phyloP scores from a whole-genome alignment of 345 rosid genomes.

The Melaleuca alternifolia region DNA sequence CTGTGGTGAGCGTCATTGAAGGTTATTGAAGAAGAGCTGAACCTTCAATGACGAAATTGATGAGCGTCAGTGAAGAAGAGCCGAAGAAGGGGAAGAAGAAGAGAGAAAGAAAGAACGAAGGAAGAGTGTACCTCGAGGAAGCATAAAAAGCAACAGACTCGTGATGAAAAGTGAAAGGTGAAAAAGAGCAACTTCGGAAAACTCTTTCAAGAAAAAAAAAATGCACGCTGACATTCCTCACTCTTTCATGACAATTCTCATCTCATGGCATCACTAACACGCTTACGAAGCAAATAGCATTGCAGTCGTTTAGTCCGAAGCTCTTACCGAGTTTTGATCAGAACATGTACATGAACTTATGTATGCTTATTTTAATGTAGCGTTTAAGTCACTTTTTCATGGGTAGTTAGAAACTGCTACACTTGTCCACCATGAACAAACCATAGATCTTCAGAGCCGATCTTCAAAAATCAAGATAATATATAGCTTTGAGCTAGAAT shows the following conservation, averaged over 20 bases:
- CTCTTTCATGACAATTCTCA: neutral
- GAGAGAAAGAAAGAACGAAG: too few species aligned
- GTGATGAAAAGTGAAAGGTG: too few species aligned
- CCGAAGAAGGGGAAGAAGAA: too few species aligned
- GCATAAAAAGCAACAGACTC: too few species aligned
- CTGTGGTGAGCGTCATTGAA: too few species aligned
- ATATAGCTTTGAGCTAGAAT: neutral
- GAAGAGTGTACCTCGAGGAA: too few species aligned
- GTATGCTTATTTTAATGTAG: neutral
- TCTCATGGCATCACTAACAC: neutral
- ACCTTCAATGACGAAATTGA: too few species aligned
- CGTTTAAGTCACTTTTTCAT: neutral
- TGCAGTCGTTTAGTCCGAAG: neutral
- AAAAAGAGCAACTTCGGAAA: too few species aligned
- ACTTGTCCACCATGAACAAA: neutral
- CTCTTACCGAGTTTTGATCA: neutral
- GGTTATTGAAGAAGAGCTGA: too few species aligned
- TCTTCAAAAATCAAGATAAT: neutral
- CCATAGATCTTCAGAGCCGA: neutral
- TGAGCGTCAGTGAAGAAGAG: too few species aligned
- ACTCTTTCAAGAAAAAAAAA: too few species aligned
- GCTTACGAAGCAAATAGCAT: neutral
- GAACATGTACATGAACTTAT: neutral
- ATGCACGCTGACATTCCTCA: neutral
- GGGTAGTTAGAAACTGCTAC: neutral